Evolutionary conservation across 2,329 filamentous ascomycete genomes (phyloP), one percentile per base, ranked within the genome.

Genomic region (Aureobasidium sp.): DNA sequence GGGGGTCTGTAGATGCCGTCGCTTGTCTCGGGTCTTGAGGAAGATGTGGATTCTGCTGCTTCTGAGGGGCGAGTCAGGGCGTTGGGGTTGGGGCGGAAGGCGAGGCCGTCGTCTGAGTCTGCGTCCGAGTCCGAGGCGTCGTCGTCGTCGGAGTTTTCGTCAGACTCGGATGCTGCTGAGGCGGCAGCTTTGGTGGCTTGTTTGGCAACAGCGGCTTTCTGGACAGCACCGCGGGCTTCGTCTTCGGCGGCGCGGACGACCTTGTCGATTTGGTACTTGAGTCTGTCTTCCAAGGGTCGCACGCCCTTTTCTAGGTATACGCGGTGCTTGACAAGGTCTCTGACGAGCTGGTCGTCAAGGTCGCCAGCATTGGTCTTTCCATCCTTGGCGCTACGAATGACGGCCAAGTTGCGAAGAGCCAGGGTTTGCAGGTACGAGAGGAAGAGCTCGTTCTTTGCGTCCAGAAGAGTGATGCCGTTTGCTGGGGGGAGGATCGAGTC

Each of bases 201-300:
- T 66, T 37, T 45, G 39, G 44, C 77, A 71, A 58, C 45, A 17
- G 45, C 74, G 2, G 72, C 71, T 48, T 77, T 76, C 14, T 72
- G 68, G 1, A 69, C 68, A 3, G 74, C 74, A 3, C 69, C 70
- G 37, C 83, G 79, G 65, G 87, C 82, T 4, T 84, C 82, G 67
- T 93, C 87, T 64, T 96, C 89, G 39, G 91, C 91, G 0, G 91
- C 90, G 65, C 91, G 88, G 22, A 99, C 81, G 29, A 97, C 91
- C 72, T 96, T 94, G 75, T 97, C 93, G 70, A 99, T 91, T 73
- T 97, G 92, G 76, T 97, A 99, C 67, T 91, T 93, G 65, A 99
- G 77, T 69, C 92, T 89, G 67, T 88, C 88, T 76, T 99, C 95
- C 17, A 97, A 78, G 0, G 94, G 94, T 17, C 90, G 86, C 3